Percentiles rank a stretch among this genome's conserved stretches.
These are phyloP conservation scores for Pythium phragmiticola DNA, from an alignment of 352 stramenopile species.

Conservation along the genomic window DNA sequence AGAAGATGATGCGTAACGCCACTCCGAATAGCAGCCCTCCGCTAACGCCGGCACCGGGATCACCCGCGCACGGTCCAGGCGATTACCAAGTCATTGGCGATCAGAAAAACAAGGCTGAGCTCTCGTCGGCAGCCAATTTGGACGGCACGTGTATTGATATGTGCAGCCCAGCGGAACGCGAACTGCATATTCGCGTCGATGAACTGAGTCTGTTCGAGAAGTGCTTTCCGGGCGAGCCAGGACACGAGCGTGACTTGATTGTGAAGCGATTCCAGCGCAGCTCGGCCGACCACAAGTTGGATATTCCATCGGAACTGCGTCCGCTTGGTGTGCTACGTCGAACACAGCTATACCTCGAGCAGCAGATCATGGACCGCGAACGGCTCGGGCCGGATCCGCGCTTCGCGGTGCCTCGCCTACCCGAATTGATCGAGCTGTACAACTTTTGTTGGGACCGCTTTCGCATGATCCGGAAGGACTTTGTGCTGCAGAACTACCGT, in stretches of 20 bases:
- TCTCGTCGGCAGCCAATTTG: constrained; percentile 63
- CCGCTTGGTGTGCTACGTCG: constrained; percentile 71
- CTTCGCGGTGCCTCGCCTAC: constrained; percentile 63
- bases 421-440: constrained; percentile 91
- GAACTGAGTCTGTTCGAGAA: constrained; percentile 89
- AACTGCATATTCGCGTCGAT: constrained; percentile 83
- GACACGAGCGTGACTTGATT: constrained; percentile 64
- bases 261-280: constrained; percentile 88
- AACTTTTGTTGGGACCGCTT: constrained; percentile 97
- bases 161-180: constrained; percentile 77
- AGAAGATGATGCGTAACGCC: constrained; percentile 13
- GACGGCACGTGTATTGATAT: constrained; percentile 83
- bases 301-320: constrained; percentile 80
- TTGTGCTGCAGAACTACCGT: constrained; percentile 96
- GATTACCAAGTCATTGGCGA: constrained; percentile 26
- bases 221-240: constrained; percentile 57
- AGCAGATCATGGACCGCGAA: constrained; percentile 85
- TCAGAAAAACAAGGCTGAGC: constrained; percentile 49
- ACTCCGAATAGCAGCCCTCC: constrained; percentile 22
- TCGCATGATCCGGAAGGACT: constrained; percentile 96
- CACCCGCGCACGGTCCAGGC: neutral
- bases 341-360: constrained; percentile 85
- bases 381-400: constrained; percentile 57
- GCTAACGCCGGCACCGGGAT: constrained; percentile 3
- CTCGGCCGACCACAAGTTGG: constrained; percentile 83